A percentile compares a stretch with the other conserved stretches of the same genome.
phyloP scores from a whole-genome alignment of 2,329 filamentous ascomycete species.

The Pyricularia grisea region DNA sequence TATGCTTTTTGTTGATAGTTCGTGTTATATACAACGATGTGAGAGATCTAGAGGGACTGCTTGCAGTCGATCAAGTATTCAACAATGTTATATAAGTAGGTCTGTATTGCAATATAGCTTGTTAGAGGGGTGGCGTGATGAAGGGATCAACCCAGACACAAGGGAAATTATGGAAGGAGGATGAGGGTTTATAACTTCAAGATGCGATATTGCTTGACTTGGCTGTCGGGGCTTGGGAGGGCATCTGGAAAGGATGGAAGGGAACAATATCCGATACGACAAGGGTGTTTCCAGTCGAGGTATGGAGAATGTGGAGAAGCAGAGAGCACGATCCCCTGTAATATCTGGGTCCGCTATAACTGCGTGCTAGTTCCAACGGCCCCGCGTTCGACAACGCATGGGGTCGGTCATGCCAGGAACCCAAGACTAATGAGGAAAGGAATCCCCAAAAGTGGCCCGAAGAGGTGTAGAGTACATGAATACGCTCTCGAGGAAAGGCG shows the following conservation, averaged over 20 bases:
- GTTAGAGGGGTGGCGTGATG: neutral
- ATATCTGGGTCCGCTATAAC: neutral
- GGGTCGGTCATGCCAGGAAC: neutral
- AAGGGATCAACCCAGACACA: neutral
- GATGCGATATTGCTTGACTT: neutral
- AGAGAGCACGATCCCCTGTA: neutral
- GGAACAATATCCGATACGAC: neutral
- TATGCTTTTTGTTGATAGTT: neutral
- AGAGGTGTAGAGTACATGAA: conserved; percentile 12
- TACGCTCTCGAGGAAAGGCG: neutral
- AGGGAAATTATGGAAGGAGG: neutral
- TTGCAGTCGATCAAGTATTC: neutral
- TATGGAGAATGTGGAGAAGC: conserved; percentile 3
- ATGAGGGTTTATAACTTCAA: neutral
- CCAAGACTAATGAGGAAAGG: neutral
- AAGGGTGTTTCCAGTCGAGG: neutral
- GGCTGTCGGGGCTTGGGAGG: neutral
- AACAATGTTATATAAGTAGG: neutral
- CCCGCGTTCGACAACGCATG: neutral
- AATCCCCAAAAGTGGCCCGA: conserved; percentile 13
- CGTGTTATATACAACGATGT: neutral
- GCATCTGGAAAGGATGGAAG: neutral
- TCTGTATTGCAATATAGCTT: neutral
- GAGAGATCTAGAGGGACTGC: neutral
- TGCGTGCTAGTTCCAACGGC: neutral